Base-by-base conservation (phyloP, 495 filamentous ascomycete genomes). In the Copromyces sp. region DNA sequence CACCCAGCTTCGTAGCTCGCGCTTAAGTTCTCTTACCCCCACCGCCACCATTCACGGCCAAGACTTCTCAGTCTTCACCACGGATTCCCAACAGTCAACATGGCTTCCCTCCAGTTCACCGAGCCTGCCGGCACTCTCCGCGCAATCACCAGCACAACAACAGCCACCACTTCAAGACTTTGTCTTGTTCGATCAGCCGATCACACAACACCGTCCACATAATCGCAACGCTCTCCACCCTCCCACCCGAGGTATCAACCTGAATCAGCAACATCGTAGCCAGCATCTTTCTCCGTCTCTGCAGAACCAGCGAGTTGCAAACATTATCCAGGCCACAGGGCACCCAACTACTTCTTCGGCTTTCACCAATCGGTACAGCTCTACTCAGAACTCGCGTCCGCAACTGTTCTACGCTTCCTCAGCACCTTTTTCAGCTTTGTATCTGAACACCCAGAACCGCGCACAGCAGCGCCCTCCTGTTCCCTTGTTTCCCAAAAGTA, bases 31-130 rank as follows among this genome's bases (percentile, higher is more conserved):
- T 72, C 75, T 79, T 72, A 72, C 74, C 78, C 77, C 73, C 77
- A 83, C 84, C 82, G 81, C 84, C 81, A 84, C 79, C 79, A 87
- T 88, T 85, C 78, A 79, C 78, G 77, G 77, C 72, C 81, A 78
- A 85, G 86, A 86, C 84, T 85, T 83, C 75, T 74, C 79, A 82
- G 83, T 86, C 85, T 87, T 87, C 87, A 88, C 84, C 80, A 88
- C 87, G 86, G 85, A 86, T 86, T 83, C 83, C 65, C 75, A 77
- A 77, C 87, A 84, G 84, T 82, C 82, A 87, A 71, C 82, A 88
- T 88, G 87, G 86, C 84, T 81, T 86, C 86, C 85, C 84, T 85
- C 86, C 83, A 87, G 81, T 86, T 84, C 86, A 75, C 78, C 83
- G 78, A 86, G 84, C 86, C 86, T 83, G 86, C 86, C 85, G 86